Percentiles rank a stretch among this genome's conserved stretches.
Evolutionary conservation across 2,329 filamentous ascomycete species (phyloP).

Genomic region (Ilyonectria sp.): DNA sequence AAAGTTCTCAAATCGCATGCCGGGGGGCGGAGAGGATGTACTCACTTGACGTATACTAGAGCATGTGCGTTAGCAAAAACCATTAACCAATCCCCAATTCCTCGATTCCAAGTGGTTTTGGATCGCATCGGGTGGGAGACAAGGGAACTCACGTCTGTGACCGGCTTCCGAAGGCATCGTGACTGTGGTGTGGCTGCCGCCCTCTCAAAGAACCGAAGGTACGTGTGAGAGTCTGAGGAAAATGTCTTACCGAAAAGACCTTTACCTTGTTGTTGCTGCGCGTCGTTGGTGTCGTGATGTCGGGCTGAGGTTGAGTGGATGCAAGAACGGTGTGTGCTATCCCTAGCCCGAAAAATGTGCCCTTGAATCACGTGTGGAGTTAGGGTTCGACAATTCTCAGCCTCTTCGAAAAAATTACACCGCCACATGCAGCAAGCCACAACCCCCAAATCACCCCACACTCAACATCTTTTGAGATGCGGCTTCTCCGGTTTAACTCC

Average conservation of each 20-base stretch:
- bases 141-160: conserved; percentile 83
- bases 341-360: conserved; percentile 54
- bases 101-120: conserved; percentile 29
- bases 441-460: conserved; percentile 12
- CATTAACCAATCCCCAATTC: conserved; percentile 36
- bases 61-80: conserved; percentile 56
- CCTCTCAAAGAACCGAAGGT: conserved; percentile 64
- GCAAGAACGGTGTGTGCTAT: conserved; percentile 54
- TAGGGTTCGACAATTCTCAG: conserved; percentile 45
- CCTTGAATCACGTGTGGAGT: conserved; percentile 55
- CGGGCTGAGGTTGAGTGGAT: conserved; percentile 53
- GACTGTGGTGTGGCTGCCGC: conserved; percentile 65
- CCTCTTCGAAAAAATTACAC: conserved; percentile 10
- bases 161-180: conserved; percentile 91
- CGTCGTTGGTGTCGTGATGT: conserved; percentile 62
- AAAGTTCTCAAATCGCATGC: conserved; percentile 37
- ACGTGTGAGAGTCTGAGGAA: conserved; percentile 57
- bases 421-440: conserved; percentile 31
- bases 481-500: conserved; percentile 35
- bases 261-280: conserved; percentile 58
- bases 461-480: conserved; percentile 3
- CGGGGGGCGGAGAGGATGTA: conserved; percentile 50
- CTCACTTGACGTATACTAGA: conserved; percentile 91
- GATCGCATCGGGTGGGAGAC: conserved; percentile 32
- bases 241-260: conserved; percentile 64